A percentile compares a stretch with the other conserved stretches of the same genome.
Evolutionary conservation across 2,329 filamentous ascomycete genomes (phyloP).

Genomic region (Exophiala alcalophila): DNA sequence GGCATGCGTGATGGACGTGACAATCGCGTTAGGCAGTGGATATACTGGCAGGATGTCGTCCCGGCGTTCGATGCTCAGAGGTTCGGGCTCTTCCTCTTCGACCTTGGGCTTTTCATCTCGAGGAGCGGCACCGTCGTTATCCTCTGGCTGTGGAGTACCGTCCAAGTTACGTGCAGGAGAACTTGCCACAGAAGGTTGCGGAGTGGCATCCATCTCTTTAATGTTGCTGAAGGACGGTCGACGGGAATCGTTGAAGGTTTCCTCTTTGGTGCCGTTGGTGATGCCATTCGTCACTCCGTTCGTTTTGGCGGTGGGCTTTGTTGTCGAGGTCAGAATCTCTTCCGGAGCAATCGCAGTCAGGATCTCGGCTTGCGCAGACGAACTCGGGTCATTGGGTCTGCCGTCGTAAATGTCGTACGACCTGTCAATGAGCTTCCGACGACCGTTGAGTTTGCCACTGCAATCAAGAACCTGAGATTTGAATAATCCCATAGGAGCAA

Average conservation of each 20-base stretch:
- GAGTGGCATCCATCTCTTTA: conserved; percentile 67
- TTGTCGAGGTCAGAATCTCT: conserved; percentile 26
- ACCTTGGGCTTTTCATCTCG: conserved; percentile 24
- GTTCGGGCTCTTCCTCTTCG: conserved; percentile 33
- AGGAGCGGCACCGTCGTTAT: conserved; percentile 14
- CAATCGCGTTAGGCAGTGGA: conserved; percentile 82
- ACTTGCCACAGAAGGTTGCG: conserved; percentile 78
- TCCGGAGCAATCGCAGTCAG: conserved; percentile 51
- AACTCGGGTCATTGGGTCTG: conserved; percentile 85
- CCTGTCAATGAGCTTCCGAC: conserved; percentile 76
- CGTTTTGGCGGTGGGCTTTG: conserved; percentile 34
- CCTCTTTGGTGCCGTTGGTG: conserved; percentile 48
- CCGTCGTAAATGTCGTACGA: conserved; percentile 94
- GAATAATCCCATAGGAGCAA: conserved; percentile 95
- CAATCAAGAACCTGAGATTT: conserved; percentile 77
- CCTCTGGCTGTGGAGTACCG: conserved; percentile 41
- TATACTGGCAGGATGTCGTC: conserved; percentile 79
- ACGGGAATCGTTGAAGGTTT: conserved; percentile 64
- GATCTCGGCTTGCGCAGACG: conserved; percentile 73
- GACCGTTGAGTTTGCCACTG: conserved; percentile 70
- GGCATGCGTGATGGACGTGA: conserved; percentile 83
- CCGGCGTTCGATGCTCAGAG: conserved; percentile 57
- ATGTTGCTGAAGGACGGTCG: conserved; percentile 60
- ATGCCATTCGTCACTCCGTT: conserved; percentile 35
- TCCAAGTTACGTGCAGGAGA: conserved; percentile 75